A percentile compares a stretch with the other conserved stretches of the same genome.
These are phyloP conservation scores for Bipolaris sorokiniana DNA, from an alignment of 2,329 filamentous ascomycete genomes.

Conservation along the genomic window DNA sequence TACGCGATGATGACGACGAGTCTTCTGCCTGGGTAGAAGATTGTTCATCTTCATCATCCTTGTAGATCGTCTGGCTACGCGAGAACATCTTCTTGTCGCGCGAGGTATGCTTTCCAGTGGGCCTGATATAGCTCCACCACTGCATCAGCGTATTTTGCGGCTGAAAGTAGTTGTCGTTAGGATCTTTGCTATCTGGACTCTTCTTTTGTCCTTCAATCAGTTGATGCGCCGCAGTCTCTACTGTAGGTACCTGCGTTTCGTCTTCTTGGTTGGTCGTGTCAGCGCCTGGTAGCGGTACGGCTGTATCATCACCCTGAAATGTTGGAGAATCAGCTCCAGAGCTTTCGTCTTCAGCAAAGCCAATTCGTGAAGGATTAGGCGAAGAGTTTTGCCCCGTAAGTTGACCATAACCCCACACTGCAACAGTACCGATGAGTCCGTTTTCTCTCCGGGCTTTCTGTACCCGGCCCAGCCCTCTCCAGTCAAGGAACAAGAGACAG, in stretches of 20 bases:
- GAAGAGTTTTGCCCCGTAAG: constrained; percentile 72
- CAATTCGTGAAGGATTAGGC: constrained; percentile 60
- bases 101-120: constrained; percentile 66
- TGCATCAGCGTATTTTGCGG: constrained; percentile 54
- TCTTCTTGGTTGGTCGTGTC: constrained; percentile 73
- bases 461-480: constrained; percentile 90
- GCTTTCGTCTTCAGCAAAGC: constrained; percentile 38
- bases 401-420: constrained; percentile 94
- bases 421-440: constrained; percentile 88
- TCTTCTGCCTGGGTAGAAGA: constrained; percentile 12
- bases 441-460: constrained; percentile 94
- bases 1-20: constrained; percentile 21
- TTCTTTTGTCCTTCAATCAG: constrained; percentile 40
- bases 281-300: constrained; percentile 73
- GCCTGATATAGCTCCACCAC: constrained; percentile 77
- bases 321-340: constrained; percentile 38
- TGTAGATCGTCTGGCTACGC: constrained; percentile 42
- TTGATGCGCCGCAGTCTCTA: constrained; percentile 40
- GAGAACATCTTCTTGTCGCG: constrained; percentile 68
- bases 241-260: constrained; percentile 49
- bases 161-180: constrained; percentile 33
- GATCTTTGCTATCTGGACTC: constrained; percentile 24
- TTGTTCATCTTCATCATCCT: constrained; percentile 28
- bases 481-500: constrained; percentile 94
- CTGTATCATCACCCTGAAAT: constrained; percentile 47